Percentiles rank a stretch among this genome's conserved stretches.
phyloP scores from a whole-genome alignment of 1,284 basidiomycete species.

The Ustanciosporium gigantosporum region DNA sequence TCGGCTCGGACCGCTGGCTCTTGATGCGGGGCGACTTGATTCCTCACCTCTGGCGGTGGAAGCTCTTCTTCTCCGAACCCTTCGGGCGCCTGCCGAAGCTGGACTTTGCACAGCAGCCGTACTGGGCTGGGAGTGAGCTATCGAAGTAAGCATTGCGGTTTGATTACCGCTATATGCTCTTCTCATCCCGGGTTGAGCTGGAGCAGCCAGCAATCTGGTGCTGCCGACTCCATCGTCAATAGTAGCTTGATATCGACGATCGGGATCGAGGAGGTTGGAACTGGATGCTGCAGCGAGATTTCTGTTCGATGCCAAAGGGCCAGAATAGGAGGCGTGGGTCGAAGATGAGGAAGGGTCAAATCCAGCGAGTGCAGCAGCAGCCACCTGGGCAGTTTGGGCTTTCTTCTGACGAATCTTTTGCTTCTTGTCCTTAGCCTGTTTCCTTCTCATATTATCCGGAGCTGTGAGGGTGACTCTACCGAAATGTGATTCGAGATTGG shows the following conservation, averaged over 20 bases:
- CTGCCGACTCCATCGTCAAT: constrained; percentile 14
- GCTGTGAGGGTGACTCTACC: constrained; percentile 55
- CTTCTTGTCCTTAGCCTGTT: constrained; percentile 50
- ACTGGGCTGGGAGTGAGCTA: constrained; percentile 2
- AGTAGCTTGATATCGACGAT: constrained; percentile 19
- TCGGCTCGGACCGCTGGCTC: constrained; percentile 21
- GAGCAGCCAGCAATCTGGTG: constrained; percentile 5
- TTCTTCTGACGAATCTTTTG: constrained; percentile 37
- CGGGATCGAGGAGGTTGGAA: constrained; percentile 18
- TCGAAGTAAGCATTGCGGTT: constrained; percentile 17
- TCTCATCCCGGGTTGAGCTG: constrained; percentile 15
- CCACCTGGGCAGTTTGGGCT: constrained; percentile 35
- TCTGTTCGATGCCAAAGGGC: neutral
- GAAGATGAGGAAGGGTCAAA: neutral
- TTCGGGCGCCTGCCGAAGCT: neutral
- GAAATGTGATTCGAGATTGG: constrained; percentile 47
- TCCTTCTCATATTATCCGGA: constrained; percentile 55
- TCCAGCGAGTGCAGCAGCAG: constrained; percentile 30
- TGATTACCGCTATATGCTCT: constrained; percentile 30
- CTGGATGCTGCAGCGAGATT: constrained; percentile 4
- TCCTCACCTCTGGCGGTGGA: constrained; percentile 13
- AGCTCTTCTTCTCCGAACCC: constrained; percentile 9
- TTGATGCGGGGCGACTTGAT: constrained; percentile 19
- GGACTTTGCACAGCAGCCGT: neutral
- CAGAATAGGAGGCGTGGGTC: neutral